Evolutionary conservation across 306 rosid genomes (phyloP), one percentile per base, ranked within the genome.

Genomic region (Quercus aquifolioides): DNA sequence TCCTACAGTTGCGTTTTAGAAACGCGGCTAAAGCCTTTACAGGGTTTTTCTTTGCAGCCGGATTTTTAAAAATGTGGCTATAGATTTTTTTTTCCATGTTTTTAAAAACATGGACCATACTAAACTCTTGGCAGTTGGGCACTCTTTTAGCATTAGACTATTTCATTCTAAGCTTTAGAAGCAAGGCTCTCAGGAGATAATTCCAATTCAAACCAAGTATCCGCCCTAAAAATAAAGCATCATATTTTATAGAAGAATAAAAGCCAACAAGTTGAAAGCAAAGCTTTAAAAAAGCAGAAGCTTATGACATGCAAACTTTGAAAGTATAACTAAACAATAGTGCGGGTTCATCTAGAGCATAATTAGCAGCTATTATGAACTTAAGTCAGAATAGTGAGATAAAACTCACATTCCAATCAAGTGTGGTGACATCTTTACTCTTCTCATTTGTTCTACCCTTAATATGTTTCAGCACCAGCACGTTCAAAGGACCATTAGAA

Each of bases 401-500:
- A 38, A 49, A 86, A 84, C 98, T 92, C 88, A 94, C 97, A 78
- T 94, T 94, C 98, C 98, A 94, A 79, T 94, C 98, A 55, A 94
- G 92, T 70, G 98, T 88, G 0, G 94, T 92, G 76, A 92, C 94
- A 79, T 92, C 97, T 86, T 94, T 92, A 87, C 89, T 88, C 88
- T 91, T 92, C 82, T 92, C 97, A 88, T 92, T 81, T 72, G 87
- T 85, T 78, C 82, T 86, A 73, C 97, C 97, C 90, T 84, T 89
- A 58, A 92, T 89, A 78, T 94, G 98, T 94, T 88, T 89, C 90
- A 94, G 87, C 75, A 94, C 98, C 83, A 92, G 75, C 57, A 86
- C 90, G 67, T 84, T 85, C 21, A 56, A 73, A 75, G 91, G 84
- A 65, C 85, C 87, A 81, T 74, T 88, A 9, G 84, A 71, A 69